Conservation (phyloP, 768 basidiomycete genomes). For the Nidularia sp. region DNA sequence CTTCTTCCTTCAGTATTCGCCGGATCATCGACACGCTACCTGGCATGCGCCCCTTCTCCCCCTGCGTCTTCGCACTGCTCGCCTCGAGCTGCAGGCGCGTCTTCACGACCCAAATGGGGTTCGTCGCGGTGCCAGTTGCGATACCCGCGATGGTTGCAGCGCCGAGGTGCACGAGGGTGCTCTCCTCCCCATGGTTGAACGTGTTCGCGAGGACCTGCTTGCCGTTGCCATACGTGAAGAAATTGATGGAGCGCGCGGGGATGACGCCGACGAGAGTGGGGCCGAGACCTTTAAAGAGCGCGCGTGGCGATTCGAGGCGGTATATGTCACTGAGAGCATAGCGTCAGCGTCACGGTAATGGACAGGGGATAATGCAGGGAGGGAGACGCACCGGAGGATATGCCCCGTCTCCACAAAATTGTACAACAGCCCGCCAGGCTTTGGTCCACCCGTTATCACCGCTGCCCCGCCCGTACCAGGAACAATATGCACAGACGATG, state of each 20-base stretch:
- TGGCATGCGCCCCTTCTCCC: slow-evolving; percentile 20
- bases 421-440: slow-evolving; percentile 63
- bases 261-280: slow-evolving; percentile 93
- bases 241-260: slow-evolving; percentile 95
- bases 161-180: slow-evolving; percentile 76
- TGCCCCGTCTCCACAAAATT: slow-evolving; percentile 94
- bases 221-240: slow-evolving; percentile 96
- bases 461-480: slow-evolving; percentile 19
- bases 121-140: slow-evolving; percentile 84
- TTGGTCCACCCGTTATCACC: slow-evolving; percentile 31
- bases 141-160: slow-evolving; percentile 88
- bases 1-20: slow-evolving; percentile 77
- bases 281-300: slow-evolving; percentile 91
- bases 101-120: slow-evolving; percentile 99
- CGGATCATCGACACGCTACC: slow-evolving; percentile 62
- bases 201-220: slow-evolving; percentile 84
- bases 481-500: slow-evolving; percentile 29
- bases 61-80: background rate
- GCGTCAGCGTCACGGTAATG: no score
- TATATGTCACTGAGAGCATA: slow-evolving; percentile 64
- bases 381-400: slow-evolving; percentile 65
- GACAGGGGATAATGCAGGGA: background rate
- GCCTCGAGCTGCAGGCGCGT: slow-evolving; percentile 81
- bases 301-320: slow-evolving; percentile 79
- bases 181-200: slow-evolving; percentile 80